Evolutionary conservation across 2,329 filamentous ascomycete species (phyloP).

Genomic region (Corniculantispora saksenae): DNA sequence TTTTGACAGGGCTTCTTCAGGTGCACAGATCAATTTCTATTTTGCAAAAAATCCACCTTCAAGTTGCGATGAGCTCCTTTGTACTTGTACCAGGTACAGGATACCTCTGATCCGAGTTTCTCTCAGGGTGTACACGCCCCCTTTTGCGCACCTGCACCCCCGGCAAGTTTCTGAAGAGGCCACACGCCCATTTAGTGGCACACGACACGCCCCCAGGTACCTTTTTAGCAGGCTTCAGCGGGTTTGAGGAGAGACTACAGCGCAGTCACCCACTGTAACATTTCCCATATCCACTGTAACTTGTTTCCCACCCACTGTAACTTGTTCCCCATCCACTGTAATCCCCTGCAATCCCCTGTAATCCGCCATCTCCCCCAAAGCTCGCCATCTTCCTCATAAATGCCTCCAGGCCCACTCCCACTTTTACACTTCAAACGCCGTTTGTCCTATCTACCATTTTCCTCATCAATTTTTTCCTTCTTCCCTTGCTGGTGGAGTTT

Average conservation of each 20-base stretch:
- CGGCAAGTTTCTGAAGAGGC: neutral
- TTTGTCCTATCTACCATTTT: constrained; percentile 13
- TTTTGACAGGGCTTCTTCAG: too few species aligned
- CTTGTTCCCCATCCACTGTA: neutral
- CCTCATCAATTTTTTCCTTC: constrained; percentile 1
- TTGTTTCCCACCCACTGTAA: neutral
- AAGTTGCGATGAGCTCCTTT: neutral
- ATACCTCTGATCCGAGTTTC: constrained; percentile 2
- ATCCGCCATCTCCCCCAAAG: too few species aligned
- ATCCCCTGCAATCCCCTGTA: neutral
- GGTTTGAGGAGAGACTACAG: too few species aligned
- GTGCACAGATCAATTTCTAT: constrained; percentile 2
- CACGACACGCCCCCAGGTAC: neutral
- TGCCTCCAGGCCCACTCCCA: constrained; percentile 17
- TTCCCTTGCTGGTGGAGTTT: constrained; percentile 3
- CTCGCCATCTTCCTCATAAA: constrained; percentile 15
- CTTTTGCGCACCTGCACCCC: neutral
- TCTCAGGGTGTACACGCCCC: too few species aligned
- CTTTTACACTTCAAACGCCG: constrained; percentile 14
- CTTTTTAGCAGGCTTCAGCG: too few species aligned
- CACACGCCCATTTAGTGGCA: neutral
- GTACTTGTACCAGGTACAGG: constrained; percentile 1
- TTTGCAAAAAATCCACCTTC: neutral
- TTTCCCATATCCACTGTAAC: too few species aligned
- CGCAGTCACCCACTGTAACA: too few species aligned